Conservation (phyloP, 192 early-diverging fungal genomes). For the Entomortierella parvispora region DNA sequence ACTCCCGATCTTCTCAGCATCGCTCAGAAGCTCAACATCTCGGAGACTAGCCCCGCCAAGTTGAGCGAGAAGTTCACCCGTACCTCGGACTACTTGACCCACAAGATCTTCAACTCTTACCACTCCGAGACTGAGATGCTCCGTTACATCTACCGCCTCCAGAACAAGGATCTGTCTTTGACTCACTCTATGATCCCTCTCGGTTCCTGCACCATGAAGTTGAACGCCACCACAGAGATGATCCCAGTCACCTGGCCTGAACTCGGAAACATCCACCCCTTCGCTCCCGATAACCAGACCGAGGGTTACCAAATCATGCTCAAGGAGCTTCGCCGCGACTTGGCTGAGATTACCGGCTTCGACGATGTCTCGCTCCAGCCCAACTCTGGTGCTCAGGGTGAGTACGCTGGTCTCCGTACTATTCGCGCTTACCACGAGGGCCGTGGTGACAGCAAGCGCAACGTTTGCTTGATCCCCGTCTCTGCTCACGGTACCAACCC, state of each 20-base stretch:
- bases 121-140: constrained; percentile 99
- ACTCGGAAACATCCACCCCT: constrained; percentile 95
- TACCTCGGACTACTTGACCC: constrained; percentile 81
- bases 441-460: constrained; percentile 83
- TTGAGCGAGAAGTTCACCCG: constrained; percentile 76
- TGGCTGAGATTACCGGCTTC: constrained; percentile 94
- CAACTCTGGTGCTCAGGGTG: constrained; percentile 99
- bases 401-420: constrained; percentile 95
- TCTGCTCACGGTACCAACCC: constrained; percentile 99
- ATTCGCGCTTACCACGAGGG: constrained; percentile 94
- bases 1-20: constrained; percentile 55
- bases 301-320: constrained; percentile 92
- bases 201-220: constrained; percentile 99
- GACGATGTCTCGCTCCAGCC: constrained; percentile 95
- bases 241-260: constrained; percentile 99
- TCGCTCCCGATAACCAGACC: constrained; percentile 95
- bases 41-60: constrained; percentile 58
- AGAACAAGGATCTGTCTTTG: constrained; percentile 98
- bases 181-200: constrained; percentile 99
- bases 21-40: constrained; percentile 61
- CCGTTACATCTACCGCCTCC: constrained; percentile 93
- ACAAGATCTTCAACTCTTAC: constrained; percentile 94
- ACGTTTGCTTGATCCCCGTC: constrained; percentile 96
- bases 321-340: constrained; percentile 87
- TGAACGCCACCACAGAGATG: constrained; percentile 99